phyloP scores from a whole-genome alignment of 1,284 basidiomycete genomes.

The Papiliotrema laurentii region DNA sequence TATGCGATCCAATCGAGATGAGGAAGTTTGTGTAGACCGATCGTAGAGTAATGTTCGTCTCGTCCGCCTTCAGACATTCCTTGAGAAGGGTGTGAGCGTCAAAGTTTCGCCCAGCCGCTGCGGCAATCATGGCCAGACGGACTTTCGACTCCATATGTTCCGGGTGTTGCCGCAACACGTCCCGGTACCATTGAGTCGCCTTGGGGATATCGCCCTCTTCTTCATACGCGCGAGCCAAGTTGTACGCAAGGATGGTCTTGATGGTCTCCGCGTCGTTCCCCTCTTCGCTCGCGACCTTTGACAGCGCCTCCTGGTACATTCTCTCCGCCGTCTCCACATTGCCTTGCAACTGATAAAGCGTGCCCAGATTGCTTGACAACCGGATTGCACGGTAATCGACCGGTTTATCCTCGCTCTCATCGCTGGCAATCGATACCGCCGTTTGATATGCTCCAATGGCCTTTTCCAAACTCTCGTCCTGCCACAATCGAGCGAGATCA shows the following conservation, averaged over 20 bases:
- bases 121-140: constrained; percentile 73
- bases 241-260: constrained; percentile 78
- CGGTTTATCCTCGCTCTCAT: constrained; percentile 12
- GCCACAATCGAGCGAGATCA: constrained; percentile 83
- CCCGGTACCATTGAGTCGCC: constrained; percentile 78
- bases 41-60: constrained; percentile 50
- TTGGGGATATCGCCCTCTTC: constrained; percentile 65
- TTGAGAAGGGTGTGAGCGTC: constrained; percentile 83
- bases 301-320: constrained; percentile 52
- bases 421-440: constrained; percentile 54
- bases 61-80: constrained; percentile 57
- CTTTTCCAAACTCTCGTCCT: constrained; percentile 69
- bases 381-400: constrained; percentile 31
- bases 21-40: constrained; percentile 84
- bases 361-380: constrained; percentile 77
- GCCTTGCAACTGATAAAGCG: constrained; percentile 67
- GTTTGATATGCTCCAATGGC: constrained; percentile 68
- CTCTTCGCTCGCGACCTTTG: constrained; percentile 48
- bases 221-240: constrained; percentile 82
- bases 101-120: constrained; percentile 62
- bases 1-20: constrained; percentile 53
- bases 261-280: constrained; percentile 55
- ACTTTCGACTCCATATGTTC: constrained; percentile 94
- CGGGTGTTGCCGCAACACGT: constrained; percentile 75
- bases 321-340: constrained; percentile 50